Evolutionary conservation across 257 asterid species (phyloP), one percentile per base, ranked within the genome.

Genomic region (Anisodus acutangulus): DNA sequence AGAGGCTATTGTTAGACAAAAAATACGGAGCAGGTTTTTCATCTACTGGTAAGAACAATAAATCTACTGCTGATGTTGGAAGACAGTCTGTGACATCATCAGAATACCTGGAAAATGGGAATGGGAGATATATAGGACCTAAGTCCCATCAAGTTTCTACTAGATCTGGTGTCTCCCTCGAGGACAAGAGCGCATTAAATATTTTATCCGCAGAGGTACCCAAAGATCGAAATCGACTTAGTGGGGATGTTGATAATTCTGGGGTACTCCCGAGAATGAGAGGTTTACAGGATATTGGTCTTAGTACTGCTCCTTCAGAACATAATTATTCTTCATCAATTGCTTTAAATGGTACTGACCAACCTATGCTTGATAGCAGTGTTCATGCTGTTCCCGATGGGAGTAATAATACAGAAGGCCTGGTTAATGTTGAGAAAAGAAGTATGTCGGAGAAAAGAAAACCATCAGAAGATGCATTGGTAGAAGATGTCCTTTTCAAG

Each of bases 271-370:
- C 95, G 45, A 91, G 96, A 79, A 91, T 92, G 93, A 92, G 98
- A 91, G 98, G 95, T 85, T 92, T 94, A 91, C 94, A 91, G 91
- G 98, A 93, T 89, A 90, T 93, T 83, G 97, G 97, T 69, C 94
- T 92, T 70, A 90, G 87, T 51, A 86, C 93, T 90, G 91, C 89
- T 84, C 90, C 93, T 86, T 88, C 90, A 70, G 86, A 85, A 64
- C 88, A 90, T 86, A 89, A 87, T 89, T 79, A 87, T 88, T 84
- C 89, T 86, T 82, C 85, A 67, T 54, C 80, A 31, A 81, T 76
- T 37, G 71, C 88, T 87, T 82, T 83, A 59, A 78, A 81, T 81
- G 88, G 74, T 88, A 84, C 88, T 85, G 79, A 67, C 58, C 62
- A 82, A 69, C 81, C 67, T 85, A 71, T 84, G 83, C 78, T 26